A percentile compares a stretch with the other conserved stretches of the same genome.
phyloP scores from a whole-genome alignment of 2,329 filamentous ascomycete species.

The Tolypocladium album region DNA sequence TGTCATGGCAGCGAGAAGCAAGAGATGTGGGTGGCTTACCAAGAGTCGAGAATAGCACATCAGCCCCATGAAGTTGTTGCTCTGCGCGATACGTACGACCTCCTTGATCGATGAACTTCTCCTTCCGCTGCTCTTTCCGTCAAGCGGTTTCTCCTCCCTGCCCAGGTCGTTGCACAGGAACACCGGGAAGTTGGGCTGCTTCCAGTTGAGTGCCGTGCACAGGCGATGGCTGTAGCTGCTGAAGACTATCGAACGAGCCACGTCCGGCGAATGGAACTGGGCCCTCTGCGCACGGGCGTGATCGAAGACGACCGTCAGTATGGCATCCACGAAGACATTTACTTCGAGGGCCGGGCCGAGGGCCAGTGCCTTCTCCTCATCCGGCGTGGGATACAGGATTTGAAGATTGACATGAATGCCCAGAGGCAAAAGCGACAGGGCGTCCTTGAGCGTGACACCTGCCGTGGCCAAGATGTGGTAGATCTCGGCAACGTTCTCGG shows the following conservation, averaged over 20 bases:
- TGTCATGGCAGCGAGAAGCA: no score
- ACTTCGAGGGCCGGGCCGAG: conserved; percentile 71
- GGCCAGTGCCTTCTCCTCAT: conserved; percentile 59
- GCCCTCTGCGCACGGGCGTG: conserved; percentile 62
- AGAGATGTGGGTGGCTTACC: conserved; percentile 40
- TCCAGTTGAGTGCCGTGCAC: conserved; percentile 96
- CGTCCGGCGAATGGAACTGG: conserved; percentile 55
- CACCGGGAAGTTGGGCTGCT: conserved; percentile 96
- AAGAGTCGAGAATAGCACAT: conserved; percentile 81
- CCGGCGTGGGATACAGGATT: conserved; percentile 69
- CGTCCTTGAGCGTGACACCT: conserved; percentile 70
- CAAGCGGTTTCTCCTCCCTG: conserved; percentile 36
- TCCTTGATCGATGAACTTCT: conserved; percentile 85
- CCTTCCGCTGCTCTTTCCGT: conserved; percentile 48
- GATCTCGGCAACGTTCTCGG: conserved; percentile 49
- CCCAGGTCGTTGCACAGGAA: conserved; percentile 92
- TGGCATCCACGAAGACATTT: conserved; percentile 75
- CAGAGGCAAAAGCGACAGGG: conserved; percentile 62
- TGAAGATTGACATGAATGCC: conserved; percentile 88
- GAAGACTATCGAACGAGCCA: conserved; percentile 81
- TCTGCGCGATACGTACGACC: conserved; percentile 81
- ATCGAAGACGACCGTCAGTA: conserved; percentile 80
- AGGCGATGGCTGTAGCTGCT: conserved; percentile 85
- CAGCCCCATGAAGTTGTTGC: conserved; percentile 96
- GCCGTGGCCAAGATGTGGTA: conserved; percentile 64